Evolutionary conservation across 2,329 filamentous ascomycete species (phyloP).

Genomic region (Monilinia fructicola): DNA sequence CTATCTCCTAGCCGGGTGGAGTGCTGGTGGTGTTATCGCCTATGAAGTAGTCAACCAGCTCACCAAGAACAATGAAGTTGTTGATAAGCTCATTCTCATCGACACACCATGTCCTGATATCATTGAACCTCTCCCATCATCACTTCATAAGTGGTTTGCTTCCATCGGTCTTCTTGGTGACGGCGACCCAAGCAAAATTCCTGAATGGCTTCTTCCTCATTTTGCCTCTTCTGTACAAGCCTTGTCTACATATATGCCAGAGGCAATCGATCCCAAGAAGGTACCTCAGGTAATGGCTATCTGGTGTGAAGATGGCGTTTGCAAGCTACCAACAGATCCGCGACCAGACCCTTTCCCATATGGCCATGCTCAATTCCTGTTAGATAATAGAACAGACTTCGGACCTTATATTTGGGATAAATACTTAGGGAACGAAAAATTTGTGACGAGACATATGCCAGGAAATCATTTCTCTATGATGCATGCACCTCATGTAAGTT

Average conservation of each 20-base stretch:
- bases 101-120: constrained; percentile 66
- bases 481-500: constrained; percentile 42
- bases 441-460: constrained; percentile 47
- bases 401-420: constrained; percentile 23
- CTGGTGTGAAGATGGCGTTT: constrained; percentile 23
- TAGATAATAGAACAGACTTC: constrained; percentile 24
- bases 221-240: constrained; percentile 19
- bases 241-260: constrained; percentile 20
- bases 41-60: constrained; percentile 65
- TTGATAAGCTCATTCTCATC: constrained; percentile 62
- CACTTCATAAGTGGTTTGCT: constrained; percentile 61
- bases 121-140: constrained; percentile 63
- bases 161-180: constrained; percentile 69
- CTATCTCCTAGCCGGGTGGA: constrained; percentile 71
- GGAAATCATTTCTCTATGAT: constrained; percentile 36
- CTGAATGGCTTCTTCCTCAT: constrained; percentile 40
- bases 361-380: constrained; percentile 20
- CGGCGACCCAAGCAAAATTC: constrained; percentile 46
- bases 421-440: constrained; percentile 19
- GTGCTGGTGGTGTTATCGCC: constrained; percentile 72
- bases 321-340: constrained; percentile 46
- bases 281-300: constrained; percentile 21
- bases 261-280: constrained; percentile 17
- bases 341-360: constrained; percentile 21
- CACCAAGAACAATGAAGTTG: constrained; percentile 54